These are phyloP conservation scores for Syzygium aromaticum DNA, from an alignment of 345 rosid genomes.

Conservation along the genomic window DNA sequence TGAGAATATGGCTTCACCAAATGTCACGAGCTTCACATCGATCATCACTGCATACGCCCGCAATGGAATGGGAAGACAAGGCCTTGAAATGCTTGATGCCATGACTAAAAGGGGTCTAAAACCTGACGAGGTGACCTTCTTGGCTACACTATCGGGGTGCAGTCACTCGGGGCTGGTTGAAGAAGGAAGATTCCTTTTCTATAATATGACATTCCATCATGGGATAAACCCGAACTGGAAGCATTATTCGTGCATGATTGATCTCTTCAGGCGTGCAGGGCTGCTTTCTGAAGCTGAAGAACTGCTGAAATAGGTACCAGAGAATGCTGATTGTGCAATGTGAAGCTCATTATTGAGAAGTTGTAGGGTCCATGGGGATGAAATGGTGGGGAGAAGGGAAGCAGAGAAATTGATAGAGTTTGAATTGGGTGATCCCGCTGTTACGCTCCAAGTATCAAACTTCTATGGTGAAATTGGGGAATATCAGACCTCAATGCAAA, in stretches of 20 bases:
- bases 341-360: conserved; percentile 79
- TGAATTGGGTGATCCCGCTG: conserved; percentile 42
- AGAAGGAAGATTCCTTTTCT: conserved; percentile 36
- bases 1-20: conserved; percentile 37
- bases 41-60: conserved; percentile 56
- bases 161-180: conserved; percentile 72
- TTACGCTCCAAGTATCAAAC: conserved; percentile 51
- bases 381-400: conserved; percentile 52
- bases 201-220: conserved; percentile 28
- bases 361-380: conserved; percentile 56
- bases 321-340: conserved; percentile 41
- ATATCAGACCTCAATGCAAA: conserved; percentile 35
- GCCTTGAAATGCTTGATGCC: conserved; percentile 42
- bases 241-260: conserved; percentile 72
- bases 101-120: conserved; percentile 43
- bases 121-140: conserved; percentile 67
- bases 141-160: conserved; percentile 61
- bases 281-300: conserved; percentile 54
- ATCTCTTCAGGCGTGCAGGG: conserved; percentile 76
- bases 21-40: conserved; percentile 56
- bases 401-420: conserved; percentile 52
- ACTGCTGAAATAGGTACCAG: conserved; percentile 39
- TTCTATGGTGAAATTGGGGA: conserved; percentile 67
- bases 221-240: conserved; percentile 41
- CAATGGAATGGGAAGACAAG: conserved; percentile 60